Percentiles rank a stretch among this genome's conserved stretches.
These are phyloP conservation scores for Xenoacremonium recifei DNA, from an alignment of 2,329 filamentous ascomycete genomes.

Conservation along the genomic window DNA sequence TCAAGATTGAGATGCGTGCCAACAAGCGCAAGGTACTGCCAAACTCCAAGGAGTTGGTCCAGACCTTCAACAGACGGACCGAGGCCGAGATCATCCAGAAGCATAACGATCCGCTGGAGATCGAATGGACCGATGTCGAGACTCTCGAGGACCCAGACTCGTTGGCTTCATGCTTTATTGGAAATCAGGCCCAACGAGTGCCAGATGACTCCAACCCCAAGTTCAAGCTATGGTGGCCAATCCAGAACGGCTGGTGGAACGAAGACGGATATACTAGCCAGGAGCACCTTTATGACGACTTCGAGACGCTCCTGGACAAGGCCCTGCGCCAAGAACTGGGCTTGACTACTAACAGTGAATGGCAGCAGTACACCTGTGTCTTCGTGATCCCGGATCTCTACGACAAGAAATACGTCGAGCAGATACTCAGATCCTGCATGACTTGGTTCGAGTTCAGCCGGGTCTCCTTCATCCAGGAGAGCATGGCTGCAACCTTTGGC, in stretches of 20 bases:
- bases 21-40: conserved; percentile 94
- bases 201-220: conserved; percentile 85
- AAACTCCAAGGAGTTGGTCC: conserved; percentile 94
- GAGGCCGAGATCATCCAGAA: conserved; percentile 85
- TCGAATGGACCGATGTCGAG: conserved; percentile 90
- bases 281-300: conserved; percentile 79
- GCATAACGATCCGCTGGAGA: conserved; percentile 90
- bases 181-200: conserved; percentile 78
- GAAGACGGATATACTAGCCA: conserved; percentile 83
- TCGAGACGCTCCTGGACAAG: conserved; percentile 82
- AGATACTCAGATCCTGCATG: conserved; percentile 80
- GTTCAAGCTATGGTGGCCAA: conserved; percentile 91
- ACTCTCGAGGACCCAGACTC: conserved; percentile 63
- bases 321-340: conserved; percentile 84
- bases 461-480: conserved; percentile 94
- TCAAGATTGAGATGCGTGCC: conserved; percentile 85
- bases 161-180: conserved; percentile 67
- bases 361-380: conserved; percentile 92
- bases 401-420: conserved; percentile 88
- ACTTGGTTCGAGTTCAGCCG: conserved; percentile 86
- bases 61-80: conserved; percentile 87
- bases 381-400: conserved; percentile 96
- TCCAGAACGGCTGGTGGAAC: conserved; percentile 83
- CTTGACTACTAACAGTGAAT: conserved; percentile 73
- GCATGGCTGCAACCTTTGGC: conserved; percentile 89